phyloP scores from a whole-genome alignment of 1,284 basidiomycete genomes.

The Marasmius tenuissimus region DNA sequence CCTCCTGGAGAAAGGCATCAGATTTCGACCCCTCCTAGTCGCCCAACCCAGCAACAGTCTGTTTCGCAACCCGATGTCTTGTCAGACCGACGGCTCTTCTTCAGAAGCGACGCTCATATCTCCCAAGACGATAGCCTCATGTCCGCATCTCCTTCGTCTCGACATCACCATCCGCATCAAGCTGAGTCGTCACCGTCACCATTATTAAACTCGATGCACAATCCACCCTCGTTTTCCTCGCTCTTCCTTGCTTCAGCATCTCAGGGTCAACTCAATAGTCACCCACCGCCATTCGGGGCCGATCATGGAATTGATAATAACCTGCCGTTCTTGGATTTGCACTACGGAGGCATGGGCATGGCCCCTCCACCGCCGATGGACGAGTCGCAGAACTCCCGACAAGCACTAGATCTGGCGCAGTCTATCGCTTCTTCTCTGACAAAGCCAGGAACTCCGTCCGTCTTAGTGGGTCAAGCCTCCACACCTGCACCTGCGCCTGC shows the following conservation, averaged over 20 bases:
- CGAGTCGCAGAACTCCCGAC: conserved; percentile 14
- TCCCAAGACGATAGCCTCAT: conserved; percentile 14
- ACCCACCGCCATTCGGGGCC: background rate
- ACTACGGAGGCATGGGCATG: conserved; percentile 44
- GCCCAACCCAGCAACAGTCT: conserved; percentile 32
- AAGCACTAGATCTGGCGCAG: conserved; percentile 67
- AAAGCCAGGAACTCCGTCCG: conserved; percentile 23
- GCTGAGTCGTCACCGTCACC: background rate
- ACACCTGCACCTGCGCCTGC: conserved; percentile 3
- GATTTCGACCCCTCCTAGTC: conserved; percentile 24
- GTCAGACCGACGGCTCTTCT: background rate
- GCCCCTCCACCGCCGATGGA: conserved; percentile 15
- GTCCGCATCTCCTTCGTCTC: background rate
- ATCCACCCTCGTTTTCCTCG: conserved; percentile 14
- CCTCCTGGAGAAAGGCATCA: conserved; percentile 51
- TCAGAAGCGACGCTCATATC: conserved; percentile 22
- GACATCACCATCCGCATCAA: background rate
- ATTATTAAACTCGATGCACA: too few species aligned
- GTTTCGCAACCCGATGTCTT: conserved; percentile 23
- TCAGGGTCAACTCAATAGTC: conserved; percentile 20
- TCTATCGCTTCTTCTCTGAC: conserved; percentile 28
- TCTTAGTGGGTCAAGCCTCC: conserved; percentile 25
- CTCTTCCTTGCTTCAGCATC: conserved; percentile 11
- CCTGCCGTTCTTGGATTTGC: conserved; percentile 71
- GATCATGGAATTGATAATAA: conserved; percentile 41